Evolutionary conservation across 768 basidiomycete genomes (phyloP), one percentile per base, ranked within the genome.

Genomic region (Galerina sulciceps): DNA sequence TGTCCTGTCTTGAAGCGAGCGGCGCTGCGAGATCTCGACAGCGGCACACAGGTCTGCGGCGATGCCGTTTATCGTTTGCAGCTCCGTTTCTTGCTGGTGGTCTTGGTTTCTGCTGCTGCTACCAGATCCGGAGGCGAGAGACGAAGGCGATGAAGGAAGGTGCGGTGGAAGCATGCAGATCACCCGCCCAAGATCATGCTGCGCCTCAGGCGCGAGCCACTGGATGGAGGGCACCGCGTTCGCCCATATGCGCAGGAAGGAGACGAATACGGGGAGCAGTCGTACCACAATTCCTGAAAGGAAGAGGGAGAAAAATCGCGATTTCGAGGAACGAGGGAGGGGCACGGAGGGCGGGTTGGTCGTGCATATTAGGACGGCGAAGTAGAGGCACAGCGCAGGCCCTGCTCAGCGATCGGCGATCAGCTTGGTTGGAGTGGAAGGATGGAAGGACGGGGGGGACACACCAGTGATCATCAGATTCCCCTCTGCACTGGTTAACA

Each of bases 391-490:
- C 13, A 95, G 76, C 0, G 93, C 90, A 13, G 93, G 93, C 0
- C 91, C 91, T 87, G n/a, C n/a, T n/a, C n/a, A n/a, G 26, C 5
- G 44, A 54, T n/a, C 5, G 22, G n/a, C n/a, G n/a, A n/a, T n/a
- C n/a, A n/a, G n/a, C n/a, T n/a, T n/a, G n/a, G n/a, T n/a, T n/a
- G n/a, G 22, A 43, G 40, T 22, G 26, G 37, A 46, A 43, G 41
- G 36, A 13, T 23, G 14, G 37, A 4, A 14, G 6, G 10, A 14
- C 4, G 14, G 58, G 37, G 23, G 26, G 20, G 14, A 57, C 57
- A 42, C 49, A 86, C 93, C 92, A 68, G 90, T 87, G 58, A 94
- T 89, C 91, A 94, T 94, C 31, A 94, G 73, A 78, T 94, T 93
- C 0, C 80, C 84, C 73, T 93, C 90, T 10, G 91, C 93, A 44